Evolutionary conservation across 2,329 filamentous ascomycete genomes (phyloP), one percentile per base, ranked within the genome.

Genomic region (Gaeumannomyces tritici): DNA sequence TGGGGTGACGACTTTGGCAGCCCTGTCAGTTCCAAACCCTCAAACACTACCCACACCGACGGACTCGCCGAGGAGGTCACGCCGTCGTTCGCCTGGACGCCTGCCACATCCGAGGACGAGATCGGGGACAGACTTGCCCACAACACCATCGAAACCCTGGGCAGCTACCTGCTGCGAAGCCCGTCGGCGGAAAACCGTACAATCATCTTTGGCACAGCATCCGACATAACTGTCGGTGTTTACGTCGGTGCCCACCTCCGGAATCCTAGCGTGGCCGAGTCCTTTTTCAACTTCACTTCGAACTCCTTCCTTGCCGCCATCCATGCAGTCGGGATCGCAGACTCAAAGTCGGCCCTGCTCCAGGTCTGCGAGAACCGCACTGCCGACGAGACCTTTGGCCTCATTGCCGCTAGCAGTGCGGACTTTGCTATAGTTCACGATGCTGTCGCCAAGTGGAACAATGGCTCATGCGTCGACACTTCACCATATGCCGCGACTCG

Each of bases 181-280:
- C 56, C 42, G 24, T 18, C 24, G 35, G 55, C 64, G 31, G 47
- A 15, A 13, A 61, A 63, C 35, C 55, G 42, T 15, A 62, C 60
- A 13, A 63, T 63, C 11, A 21, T 65, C 12, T 65, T 65, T 29
- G 62, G 55, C 18, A 63, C 64, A 24, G 55, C n/a, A 1, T 59
- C 57, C 24, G 64, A 59, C 9, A 59, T 47, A 9, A 63, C 62
- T 11, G 61, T 57, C 31, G 61, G 61, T 29, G 61, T 62, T 26
- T 62, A 62, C 42, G 61, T 62, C 28, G 61, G 61, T 28, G 61
- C 61, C 55, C 26, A 59, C 55, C 33, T 62, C 6, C 33, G 61
- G 4, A 63, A 60, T 24, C 58, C 55, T 31, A 64, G 62, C 62
- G 62, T 61, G 47, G 55, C 64, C 47, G 33, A 47, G 24, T 27